Percentiles rank a stretch among this genome's conserved stretches.
Conservation (phyloP, 2,329 filamentous ascomycete species). For the Fusarium sp. region DNA sequence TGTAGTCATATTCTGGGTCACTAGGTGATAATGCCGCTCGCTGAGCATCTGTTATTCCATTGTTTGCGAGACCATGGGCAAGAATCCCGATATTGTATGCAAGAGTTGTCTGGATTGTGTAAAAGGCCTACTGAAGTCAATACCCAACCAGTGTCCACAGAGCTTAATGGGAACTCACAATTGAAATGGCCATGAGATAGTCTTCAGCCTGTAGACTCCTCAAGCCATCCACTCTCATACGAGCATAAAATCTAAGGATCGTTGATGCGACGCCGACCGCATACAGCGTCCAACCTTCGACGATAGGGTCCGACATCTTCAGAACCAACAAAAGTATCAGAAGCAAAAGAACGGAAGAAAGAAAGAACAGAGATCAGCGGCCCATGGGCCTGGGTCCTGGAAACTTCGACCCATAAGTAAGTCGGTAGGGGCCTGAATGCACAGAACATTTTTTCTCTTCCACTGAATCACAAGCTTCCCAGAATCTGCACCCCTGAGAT, state of each 20-base stretch:
- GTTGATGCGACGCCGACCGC: conserved; percentile 40
- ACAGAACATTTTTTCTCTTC: neutral
- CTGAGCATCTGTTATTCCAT: conserved; percentile 60
- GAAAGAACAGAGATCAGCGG: neutral
- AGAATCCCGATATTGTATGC: conserved; percentile 58
- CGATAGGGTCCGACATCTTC: conserved; percentile 17
- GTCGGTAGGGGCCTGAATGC: neutral
- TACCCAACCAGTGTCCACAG: neutral
- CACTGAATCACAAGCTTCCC: neutral
- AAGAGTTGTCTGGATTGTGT: conserved; percentile 58
- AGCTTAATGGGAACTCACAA: neutral
- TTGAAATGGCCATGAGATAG: conserved; percentile 39
- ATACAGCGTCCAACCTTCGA: conserved; percentile 44
- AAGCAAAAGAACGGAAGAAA: neutral
- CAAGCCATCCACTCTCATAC: conserved; percentile 37
- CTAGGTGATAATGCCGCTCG: conserved; percentile 52
- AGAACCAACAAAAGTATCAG: neutral
- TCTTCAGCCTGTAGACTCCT: conserved; percentile 43
- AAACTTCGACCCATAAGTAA: conserved; percentile 7
- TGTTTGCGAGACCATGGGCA: conserved; percentile 62
- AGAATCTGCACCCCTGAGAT: neutral
- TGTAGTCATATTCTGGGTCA: conserved; percentile 53
- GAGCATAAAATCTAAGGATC: conserved; percentile 43
- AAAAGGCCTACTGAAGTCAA: conserved; percentile 53
- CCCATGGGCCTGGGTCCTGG: neutral